phyloP scores from a whole-genome alignment of 768 basidiomycete species.

The Hortiboletus campestris region DNA sequence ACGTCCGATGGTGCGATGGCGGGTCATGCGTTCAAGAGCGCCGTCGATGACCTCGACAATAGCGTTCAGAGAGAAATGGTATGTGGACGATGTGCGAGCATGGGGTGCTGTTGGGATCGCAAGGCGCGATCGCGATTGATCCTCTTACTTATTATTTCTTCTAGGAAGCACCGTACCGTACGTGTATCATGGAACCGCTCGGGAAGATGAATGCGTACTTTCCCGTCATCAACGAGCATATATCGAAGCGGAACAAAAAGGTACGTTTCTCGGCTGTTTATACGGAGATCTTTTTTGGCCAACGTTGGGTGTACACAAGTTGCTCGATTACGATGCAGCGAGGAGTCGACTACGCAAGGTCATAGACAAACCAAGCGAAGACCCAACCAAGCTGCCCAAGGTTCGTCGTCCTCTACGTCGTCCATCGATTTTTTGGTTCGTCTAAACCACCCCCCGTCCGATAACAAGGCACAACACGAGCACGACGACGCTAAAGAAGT shows the following conservation, averaged over 20 bases:
- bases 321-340: constrained; percentile 93
- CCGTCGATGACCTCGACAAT: constrained; percentile 89
- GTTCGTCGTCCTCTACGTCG: constrained; percentile 36
- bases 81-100: constrained; percentile 27
- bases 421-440: not conserved
- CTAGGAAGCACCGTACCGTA: constrained; percentile 92
- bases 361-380: constrained; percentile 90
- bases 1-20: constrained; percentile 94
- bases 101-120: not conserved
- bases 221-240: constrained; percentile 90
- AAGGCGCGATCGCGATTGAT: constrained; percentile 1
- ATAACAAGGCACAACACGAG: constrained; percentile 79
- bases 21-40: constrained; percentile 92
- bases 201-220: constrained; percentile 97
- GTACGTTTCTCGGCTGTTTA: constrained; percentile 37
- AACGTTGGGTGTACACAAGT: constrained; percentile 41
- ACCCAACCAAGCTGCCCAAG: constrained; percentile 85
- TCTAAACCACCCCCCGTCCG: not conserved
- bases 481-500: constrained; percentile 93
- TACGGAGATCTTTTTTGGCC: not conserved
- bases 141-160: not conserved
- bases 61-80: constrained; percentile 85
- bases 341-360: constrained; percentile 87
- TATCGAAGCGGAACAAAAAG: constrained; percentile 95
- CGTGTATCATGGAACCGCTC: constrained; percentile 91